Evolutionary conservation across 2,329 filamentous ascomycete species (phyloP).

Genomic region (Penicillium freii): DNA sequence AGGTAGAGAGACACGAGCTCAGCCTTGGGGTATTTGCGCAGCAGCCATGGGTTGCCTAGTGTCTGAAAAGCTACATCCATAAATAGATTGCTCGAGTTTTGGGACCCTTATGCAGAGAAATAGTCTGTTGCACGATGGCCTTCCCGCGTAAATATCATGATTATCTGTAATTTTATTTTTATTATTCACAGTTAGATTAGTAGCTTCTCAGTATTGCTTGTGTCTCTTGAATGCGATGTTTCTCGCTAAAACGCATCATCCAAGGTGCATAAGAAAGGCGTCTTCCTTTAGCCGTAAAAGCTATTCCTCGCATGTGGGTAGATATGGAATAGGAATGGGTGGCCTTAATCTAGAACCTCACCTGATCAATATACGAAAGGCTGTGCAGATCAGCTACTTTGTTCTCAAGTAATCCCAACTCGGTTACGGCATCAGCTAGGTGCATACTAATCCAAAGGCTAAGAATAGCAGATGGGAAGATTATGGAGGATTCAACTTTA

Average conservation of each 20-base stretch:
- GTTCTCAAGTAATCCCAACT: background rate
- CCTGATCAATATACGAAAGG: slow-evolving; percentile 1
- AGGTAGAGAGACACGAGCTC: background rate
- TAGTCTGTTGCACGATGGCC: background rate
- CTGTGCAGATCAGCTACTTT: background rate
- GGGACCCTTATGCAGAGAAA: background rate
- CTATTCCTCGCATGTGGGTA: background rate
- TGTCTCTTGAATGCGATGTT: background rate
- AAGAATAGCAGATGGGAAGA: background rate
- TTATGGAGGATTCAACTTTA: no score
- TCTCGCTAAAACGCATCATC: background rate
- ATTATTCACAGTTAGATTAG: background rate
- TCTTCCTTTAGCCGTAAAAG: background rate
- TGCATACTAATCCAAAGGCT: background rate
- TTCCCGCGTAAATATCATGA: background rate
- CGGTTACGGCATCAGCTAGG: background rate
- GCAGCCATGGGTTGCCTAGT: background rate
- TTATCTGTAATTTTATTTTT: background rate
- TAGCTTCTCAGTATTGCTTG: background rate
- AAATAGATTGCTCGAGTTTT: background rate
- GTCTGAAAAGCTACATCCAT: background rate
- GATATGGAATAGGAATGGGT: background rate
- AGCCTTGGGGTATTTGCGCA: background rate
- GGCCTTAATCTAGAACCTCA: background rate
- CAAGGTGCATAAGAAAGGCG: background rate